Conservation (phyloP, 1,284 basidiomycete species). For the Xerocomus nothofagi region DNA sequence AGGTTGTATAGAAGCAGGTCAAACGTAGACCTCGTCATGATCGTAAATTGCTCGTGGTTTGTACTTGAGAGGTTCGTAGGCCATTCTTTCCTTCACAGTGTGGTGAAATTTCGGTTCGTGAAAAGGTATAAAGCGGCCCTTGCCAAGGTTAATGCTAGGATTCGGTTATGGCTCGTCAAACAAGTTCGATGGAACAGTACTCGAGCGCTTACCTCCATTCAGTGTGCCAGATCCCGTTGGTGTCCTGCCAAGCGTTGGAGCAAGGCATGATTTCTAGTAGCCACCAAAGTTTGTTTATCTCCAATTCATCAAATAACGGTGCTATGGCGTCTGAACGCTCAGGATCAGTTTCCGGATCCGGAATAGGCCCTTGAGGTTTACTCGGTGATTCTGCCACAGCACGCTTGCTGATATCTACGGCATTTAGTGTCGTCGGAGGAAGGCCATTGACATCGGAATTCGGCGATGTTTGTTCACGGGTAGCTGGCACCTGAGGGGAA, state of each 20-base stretch:
- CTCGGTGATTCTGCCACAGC: background rate
- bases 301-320: constrained; percentile 28
- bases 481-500: background rate
- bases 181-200: background rate
- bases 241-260: constrained; percentile 31
- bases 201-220: constrained; percentile 27
- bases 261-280: constrained; percentile 31
- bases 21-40: constrained; percentile 29
- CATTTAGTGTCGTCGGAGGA: background rate
- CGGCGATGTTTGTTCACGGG: background rate
- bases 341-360: background rate
- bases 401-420: background rate
- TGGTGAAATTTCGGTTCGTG: constrained; percentile 31
- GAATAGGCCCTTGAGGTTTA: background rate
- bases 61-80: constrained; percentile 23
- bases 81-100: constrained; percentile 35
- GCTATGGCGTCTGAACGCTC: constrained; percentile 30
- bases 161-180: constrained; percentile 3
- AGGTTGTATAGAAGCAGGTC: constrained; percentile 1
- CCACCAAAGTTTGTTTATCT: constrained; percentile 28
- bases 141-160: constrained; percentile 31
- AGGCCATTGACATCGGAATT: background rate
- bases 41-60: constrained; percentile 27
- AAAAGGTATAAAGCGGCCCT: constrained; percentile 29
- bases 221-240: constrained; percentile 25